Conservation (phyloP, 805 yeast genomes). For the Lipomyces yamadae region DNA sequence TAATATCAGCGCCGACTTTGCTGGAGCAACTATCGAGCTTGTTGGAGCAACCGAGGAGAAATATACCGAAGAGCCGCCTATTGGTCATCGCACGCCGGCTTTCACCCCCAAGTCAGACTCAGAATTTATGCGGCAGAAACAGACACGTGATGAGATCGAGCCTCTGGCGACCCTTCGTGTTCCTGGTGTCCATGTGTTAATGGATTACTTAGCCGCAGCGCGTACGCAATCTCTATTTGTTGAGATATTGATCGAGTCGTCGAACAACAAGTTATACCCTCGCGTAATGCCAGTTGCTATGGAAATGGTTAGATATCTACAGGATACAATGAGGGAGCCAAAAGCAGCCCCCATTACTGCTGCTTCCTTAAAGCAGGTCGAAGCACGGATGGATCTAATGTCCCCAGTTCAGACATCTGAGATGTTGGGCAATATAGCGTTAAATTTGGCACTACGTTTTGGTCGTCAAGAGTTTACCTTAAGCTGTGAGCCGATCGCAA, state of each 20-base stretch:
- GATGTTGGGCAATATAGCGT: slow-evolving; percentile 58
- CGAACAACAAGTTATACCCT: slow-evolving; percentile 72
- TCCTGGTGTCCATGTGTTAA: slow-evolving; percentile 36
- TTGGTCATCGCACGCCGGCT: slow-evolving; percentile 7
- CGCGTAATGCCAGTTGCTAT: slow-evolving; percentile 77
- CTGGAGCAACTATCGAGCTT: slow-evolving; percentile 33
- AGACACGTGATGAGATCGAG: not conserved
- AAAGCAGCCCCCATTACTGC: slow-evolving; percentile 4
- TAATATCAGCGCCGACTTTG: slow-evolving; percentile 24
- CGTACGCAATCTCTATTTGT: slow-evolving; percentile 51
- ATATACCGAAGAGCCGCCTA: slow-evolving; percentile 30
- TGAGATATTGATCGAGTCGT: slow-evolving; percentile 66
- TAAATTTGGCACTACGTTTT: slow-evolving; percentile 65
- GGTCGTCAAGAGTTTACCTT: slow-evolving; percentile 75
- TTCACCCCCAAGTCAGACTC: not conserved
- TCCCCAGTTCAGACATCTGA: slow-evolving; percentile 38
- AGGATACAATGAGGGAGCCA: slow-evolving; percentile 51
- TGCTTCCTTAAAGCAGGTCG: not conserved
- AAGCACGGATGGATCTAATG: not conserved
- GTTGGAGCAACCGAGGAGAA: slow-evolving; percentile 31
- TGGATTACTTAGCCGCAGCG: slow-evolving; percentile 22
- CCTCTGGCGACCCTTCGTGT: slow-evolving; percentile 36
- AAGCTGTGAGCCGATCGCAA: slow-evolving; percentile 93
- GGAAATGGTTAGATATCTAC: slow-evolving; percentile 60
- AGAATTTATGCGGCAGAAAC: not conserved